A percentile compares a stretch with the other conserved stretches of the same genome.
Evolutionary conservation across 345 rosid species (phyloP).

Genomic region (Balakata baccata): DNA sequence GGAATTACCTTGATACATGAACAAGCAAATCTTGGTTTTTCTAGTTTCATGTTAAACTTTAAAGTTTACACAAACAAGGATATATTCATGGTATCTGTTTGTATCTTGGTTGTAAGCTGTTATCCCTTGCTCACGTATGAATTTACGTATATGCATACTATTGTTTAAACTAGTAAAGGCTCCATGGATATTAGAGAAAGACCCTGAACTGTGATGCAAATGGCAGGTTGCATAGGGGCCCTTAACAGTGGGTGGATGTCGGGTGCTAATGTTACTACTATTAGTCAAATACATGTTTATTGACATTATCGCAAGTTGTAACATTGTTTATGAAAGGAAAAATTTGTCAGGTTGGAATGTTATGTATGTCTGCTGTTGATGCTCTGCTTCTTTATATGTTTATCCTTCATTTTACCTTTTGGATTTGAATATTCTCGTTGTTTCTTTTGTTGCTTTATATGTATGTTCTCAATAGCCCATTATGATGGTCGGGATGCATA

Average conservation of each 20-base stretch:
- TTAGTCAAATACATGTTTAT: no score
- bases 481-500: slow-evolving; percentile 4
- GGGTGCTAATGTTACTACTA: no score
- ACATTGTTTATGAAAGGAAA: no score
- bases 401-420: not conserved
- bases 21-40: not conserved
- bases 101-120: not conserved
- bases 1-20: not conserved
- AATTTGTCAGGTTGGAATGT: no score
- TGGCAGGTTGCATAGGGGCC: no score
- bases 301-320: no score
- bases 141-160: not conserved
- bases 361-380: no score
- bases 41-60: not conserved
- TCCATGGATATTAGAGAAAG: not conserved
- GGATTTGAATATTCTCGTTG: not conserved
- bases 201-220: not conserved
- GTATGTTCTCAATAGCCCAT: not conserved
- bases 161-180: not conserved
- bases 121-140: not conserved
- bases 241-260: no score
- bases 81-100: not conserved
- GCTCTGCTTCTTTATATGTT: no score
- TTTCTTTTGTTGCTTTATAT: not conserved
- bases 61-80: not conserved